Evolutionary conservation across 1,284 basidiomycete species (phyloP).

Genomic region (Blastosporella zonata): DNA sequence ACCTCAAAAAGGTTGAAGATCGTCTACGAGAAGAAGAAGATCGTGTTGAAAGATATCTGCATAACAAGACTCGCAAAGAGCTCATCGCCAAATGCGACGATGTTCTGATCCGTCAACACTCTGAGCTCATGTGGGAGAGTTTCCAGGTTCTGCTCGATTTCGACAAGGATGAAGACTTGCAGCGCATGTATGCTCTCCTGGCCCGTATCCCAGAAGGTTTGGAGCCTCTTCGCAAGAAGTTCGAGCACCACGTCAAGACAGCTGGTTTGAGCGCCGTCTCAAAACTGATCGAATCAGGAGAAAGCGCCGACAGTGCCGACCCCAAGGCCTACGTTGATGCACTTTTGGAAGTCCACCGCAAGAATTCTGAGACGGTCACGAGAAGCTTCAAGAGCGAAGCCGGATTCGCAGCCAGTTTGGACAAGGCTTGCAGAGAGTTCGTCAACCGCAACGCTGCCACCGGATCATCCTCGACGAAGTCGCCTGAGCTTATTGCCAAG

Average conservation of each 20-base stretch:
- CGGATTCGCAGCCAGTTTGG: constrained; percentile 92
- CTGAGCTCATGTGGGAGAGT: constrained; percentile 89
- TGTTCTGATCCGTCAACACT: constrained; percentile 88
- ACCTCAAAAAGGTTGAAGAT: constrained; percentile 94
- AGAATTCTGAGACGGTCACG: constrained; percentile 89
- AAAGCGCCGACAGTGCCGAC: constrained; percentile 64
- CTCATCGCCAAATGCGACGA: constrained; percentile 91
- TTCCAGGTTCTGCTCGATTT: constrained; percentile 92
- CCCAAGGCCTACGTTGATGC: constrained; percentile 96
- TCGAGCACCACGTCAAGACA: constrained; percentile 93
- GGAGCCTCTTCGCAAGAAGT: constrained; percentile 89
- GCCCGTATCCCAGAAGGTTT: constrained; percentile 88
- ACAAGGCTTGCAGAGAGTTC: constrained; percentile 96
- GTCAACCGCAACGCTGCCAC: constrained; percentile 95
- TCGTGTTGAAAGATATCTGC: constrained; percentile 92
- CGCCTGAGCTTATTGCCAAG: constrained; percentile 92
- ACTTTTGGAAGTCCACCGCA: constrained; percentile 86
- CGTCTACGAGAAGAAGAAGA: constrained; percentile 94
- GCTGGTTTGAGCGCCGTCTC: constrained; percentile 84
- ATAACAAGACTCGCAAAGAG: constrained; percentile 83
- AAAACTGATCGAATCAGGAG: constrained; percentile 74
- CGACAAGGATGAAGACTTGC: constrained; percentile 91
- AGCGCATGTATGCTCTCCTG: constrained; percentile 93
- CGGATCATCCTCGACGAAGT: constrained; percentile 80
- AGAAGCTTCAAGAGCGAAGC: constrained; percentile 93